A percentile compares a stretch with the other conserved stretches of the same genome.
Conservation (phyloP, 1,284 basidiomycete genomes). For the Papiliotrema laurentii region DNA sequence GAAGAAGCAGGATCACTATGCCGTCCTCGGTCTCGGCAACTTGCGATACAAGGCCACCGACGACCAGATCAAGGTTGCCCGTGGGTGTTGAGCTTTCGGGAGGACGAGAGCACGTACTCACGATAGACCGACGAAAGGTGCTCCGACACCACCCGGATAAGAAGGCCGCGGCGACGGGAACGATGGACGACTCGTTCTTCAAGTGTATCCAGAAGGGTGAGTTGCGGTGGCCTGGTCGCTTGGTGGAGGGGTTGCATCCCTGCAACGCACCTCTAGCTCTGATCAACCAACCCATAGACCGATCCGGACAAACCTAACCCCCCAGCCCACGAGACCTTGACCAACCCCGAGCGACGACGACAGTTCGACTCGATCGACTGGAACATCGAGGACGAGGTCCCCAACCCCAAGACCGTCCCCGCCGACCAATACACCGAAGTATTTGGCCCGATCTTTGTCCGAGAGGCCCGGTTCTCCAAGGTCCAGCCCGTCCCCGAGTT, state of each 20-base stretch:
- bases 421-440: slow-evolving; percentile 55
- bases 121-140: slow-evolving; percentile 90
- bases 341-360: slow-evolving; percentile 77
- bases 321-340: slow-evolving; percentile 87
- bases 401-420: slow-evolving; percentile 58
- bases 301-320: no score
- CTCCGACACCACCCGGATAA: slow-evolving; percentile 99
- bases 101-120: slow-evolving; percentile 10
- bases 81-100: slow-evolving; percentile 54
- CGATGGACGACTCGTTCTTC: slow-evolving; percentile 98
- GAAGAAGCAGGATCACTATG: slow-evolving; percentile 99
- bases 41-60: slow-evolving; percentile 82
- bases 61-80: slow-evolving; percentile 94
- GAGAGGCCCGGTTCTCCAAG: slow-evolving; percentile 88
- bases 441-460: slow-evolving; percentile 77
- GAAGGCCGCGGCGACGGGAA: slow-evolving; percentile 73
- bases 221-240: no score
- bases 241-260: no score
- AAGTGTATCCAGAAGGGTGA: slow-evolving; percentile 91
- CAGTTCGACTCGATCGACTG: slow-evolving; percentile 98
- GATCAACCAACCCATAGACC: no score
- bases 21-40: slow-evolving; percentile 87
- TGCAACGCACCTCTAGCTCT: no score
- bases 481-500: slow-evolving; percentile 79
- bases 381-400: slow-evolving; percentile 71